Base-by-base conservation (phyloP, 805 yeast species). In the Wickerhamomyces sydowiorum region DNA sequence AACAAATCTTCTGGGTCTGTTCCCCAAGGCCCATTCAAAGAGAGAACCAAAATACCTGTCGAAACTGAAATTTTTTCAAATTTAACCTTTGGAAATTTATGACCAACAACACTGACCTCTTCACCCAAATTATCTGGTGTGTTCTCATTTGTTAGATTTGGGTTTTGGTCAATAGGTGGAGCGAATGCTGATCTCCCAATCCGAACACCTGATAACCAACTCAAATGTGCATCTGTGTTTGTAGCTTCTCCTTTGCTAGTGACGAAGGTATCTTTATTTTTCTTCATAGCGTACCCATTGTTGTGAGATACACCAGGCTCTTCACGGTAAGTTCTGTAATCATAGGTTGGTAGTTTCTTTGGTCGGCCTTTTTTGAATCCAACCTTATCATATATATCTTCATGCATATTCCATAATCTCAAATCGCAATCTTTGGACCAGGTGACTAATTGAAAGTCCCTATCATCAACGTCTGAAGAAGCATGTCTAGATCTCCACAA, bases 201-300 rank as follows among this genome's bases (percentile, higher is more conserved):
- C 43, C 89, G 71, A 7, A 91, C 95, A 39, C 98, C 97, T 0
- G 96, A 82, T 30, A 95, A 80, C 98, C 98, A 91, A 48, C 84
- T 81, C 46, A 91, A 65, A 56, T 87, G 95, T 51, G 82, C 80
- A 24, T 76, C 57, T 42, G 75, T 75, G 43, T 66, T 69, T 7
- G 41, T 48, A 4, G 49, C 43, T 18, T 55, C 56, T 5, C 71
- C 72, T 15, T 69, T 62, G 18, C 61, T 65, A 1, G 71, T 60
- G 6, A 70, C 72, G 41, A 66, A 59, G 21, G 57, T 62, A 43
- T 67, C 73, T 50, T 58, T 69, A 4, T 61, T 58, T 46, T 65
- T 54, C 61, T 57, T 66, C 63, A 43, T 15, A 1, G 64, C 57
- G 21, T 61, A 59, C 41, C 65, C 64, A 39, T 54, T 66, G 22